Evolutionary conservation across 2,329 filamentous ascomycete genomes (phyloP).

Genomic region (Bipolaris bicolor): DNA sequence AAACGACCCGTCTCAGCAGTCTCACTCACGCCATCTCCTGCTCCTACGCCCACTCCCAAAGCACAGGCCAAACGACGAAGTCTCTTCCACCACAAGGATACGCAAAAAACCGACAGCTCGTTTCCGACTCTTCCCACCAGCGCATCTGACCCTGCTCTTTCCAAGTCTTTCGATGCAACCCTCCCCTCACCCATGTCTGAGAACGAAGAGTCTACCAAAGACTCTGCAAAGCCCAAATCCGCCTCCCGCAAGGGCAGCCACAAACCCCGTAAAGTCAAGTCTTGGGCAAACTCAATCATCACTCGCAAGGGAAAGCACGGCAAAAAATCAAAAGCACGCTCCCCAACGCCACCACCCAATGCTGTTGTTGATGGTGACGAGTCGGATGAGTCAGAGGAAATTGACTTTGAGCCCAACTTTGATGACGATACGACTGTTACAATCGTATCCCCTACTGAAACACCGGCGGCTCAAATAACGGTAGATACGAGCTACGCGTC

Average conservation of each 20-base stretch:
- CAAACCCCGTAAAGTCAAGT: conserved; percentile 73
- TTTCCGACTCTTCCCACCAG: conserved; percentile 38
- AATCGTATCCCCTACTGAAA: conserved; percentile 46
- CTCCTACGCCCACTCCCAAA: conserved; percentile 8
- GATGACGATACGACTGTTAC: conserved; percentile 52
- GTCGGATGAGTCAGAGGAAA: conserved; percentile 44
- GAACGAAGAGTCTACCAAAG: conserved; percentile 39
- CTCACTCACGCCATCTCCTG: conserved; percentile 26
- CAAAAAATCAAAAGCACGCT: conserved; percentile 53
- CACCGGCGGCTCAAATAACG: conserved; percentile 30
- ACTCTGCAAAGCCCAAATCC: conserved; percentile 52
- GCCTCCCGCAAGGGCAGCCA: conserved; percentile 61
- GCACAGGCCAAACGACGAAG: conserved; percentile 43
- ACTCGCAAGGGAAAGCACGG: conserved; percentile 64
- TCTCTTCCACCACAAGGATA: conserved; percentile 59
- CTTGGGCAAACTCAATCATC: conserved; percentile 72
- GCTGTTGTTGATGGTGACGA: conserved; percentile 35
- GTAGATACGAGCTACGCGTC: conserved; percentile 45
- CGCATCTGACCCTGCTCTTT: conserved; percentile 45
- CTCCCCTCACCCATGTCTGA: conserved; percentile 35
- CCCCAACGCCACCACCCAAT: conserved; percentile 40
- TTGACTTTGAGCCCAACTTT: conserved; percentile 50
- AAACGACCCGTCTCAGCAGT: conserved; percentile 49
- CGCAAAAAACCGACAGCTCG: conserved; percentile 49
- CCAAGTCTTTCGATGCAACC: conserved; percentile 34